Evolutionary conservation across 2,329 filamentous ascomycete species (phyloP).

Genomic region (Hymenoscyphus occultus): DNA sequence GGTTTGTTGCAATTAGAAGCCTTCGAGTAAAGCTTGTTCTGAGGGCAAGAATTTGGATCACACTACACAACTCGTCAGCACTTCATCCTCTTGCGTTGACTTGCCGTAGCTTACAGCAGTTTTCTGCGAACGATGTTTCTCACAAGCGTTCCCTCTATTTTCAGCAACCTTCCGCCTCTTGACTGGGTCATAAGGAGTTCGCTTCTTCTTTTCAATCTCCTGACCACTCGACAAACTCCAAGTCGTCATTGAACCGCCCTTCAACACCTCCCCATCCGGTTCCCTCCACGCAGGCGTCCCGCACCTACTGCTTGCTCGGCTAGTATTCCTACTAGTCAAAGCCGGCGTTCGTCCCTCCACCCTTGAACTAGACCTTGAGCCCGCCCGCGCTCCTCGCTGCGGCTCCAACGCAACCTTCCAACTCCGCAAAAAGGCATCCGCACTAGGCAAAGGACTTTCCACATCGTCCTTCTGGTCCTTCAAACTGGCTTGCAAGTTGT

Average conservation of each 20-base stretch:
- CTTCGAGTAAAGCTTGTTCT: conserved; percentile 21
- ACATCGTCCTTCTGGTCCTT: conserved; percentile 18
- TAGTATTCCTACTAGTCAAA: conserved; percentile 7
- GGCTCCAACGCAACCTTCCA: conserved; percentile 15
- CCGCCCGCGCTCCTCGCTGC: neutral
- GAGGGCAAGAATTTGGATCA: conserved; percentile 19
- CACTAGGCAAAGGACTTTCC: conserved; percentile 9
- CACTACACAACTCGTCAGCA: conserved; percentile 16
- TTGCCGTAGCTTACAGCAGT: conserved; percentile 18
- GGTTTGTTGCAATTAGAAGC: neutral
- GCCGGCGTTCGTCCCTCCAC: conserved; percentile 8
- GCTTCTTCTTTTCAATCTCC: conserved; percentile 23
- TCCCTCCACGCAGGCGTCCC: conserved; percentile 8
- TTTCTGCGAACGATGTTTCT: conserved; percentile 23
- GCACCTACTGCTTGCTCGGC: conserved; percentile 12
- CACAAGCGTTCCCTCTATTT: conserved; percentile 25
- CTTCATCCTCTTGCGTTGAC: neutral
- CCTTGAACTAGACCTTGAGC: conserved; percentile 7
- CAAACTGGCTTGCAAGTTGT: conserved; percentile 21
- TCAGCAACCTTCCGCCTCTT: conserved; percentile 26
- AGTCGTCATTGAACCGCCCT: conserved; percentile 21
- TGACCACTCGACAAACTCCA: conserved; percentile 24
- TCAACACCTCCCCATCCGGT: conserved; percentile 2
- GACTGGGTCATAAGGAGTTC: conserved; percentile 22
- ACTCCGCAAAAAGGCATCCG: conserved; percentile 17